Conservation (phyloP, 257 asterid genomes). For the Solanum tarapatanum region DNA sequence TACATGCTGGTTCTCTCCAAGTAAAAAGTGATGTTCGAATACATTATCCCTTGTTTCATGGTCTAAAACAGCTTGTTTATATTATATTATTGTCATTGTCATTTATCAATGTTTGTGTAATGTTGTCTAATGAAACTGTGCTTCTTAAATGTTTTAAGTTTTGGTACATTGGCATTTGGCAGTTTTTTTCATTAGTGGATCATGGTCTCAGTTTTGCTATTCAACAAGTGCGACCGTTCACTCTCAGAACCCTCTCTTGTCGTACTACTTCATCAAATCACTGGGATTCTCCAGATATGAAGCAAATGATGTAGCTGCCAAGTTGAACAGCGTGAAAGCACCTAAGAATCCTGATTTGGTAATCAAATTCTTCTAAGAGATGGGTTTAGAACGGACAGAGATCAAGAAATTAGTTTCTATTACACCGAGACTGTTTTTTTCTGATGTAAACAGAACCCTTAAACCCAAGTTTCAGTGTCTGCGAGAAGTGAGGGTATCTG, state of each 20-base stretch:
- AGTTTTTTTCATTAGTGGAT: neutral
- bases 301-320: neutral
- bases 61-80: neutral
- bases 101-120: neutral
- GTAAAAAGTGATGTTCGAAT: neutral
- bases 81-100: neutral
- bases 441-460: neutral
- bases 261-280: neutral
- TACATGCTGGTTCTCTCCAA: neutral
- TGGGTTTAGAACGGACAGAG: neutral
- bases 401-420: conserved; percentile 1
- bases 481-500: neutral
- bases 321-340: neutral
- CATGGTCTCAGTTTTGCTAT: neutral
- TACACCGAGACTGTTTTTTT: neutral
- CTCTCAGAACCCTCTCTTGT: neutral
- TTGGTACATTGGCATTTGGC: neutral
- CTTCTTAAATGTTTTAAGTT: neutral
- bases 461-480: conserved; percentile 6
- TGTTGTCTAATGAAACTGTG: neutral
- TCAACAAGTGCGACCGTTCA: neutral
- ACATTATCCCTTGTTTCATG: neutral
- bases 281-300: conserved; percentile 7
- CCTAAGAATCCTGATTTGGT: neutral
- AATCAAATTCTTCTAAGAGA: neutral